Evolutionary conservation across 2,329 filamentous ascomycete genomes (phyloP), one percentile per base, ranked within the genome.

Genomic region (Periconia sp.): DNA sequence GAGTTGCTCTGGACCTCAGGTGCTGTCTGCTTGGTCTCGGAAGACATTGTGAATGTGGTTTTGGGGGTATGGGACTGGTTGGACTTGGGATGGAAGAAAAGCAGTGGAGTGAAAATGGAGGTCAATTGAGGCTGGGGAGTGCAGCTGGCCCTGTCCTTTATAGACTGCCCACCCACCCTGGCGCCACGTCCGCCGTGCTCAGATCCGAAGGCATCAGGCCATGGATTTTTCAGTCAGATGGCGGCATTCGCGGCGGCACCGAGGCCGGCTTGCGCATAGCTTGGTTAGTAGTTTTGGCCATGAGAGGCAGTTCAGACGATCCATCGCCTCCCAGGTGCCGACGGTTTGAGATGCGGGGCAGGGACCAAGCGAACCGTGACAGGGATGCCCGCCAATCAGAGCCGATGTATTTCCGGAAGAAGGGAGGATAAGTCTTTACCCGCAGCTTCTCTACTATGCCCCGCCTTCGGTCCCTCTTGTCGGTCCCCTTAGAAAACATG

Each of bases 401-500:
- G 3, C 6, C 2, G 1, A 1, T 8, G 27, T 19, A 42, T 45
- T 51, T 14, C 23, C n/a, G 69, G 69, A 59, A 60, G 58, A 72
- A 63, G 43, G 48, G 58, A 66, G 62, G 58, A 17, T 66, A 68
- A 53, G 49, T 54, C 11, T 48, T 68, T 52, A 55, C 63, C 62
- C 66, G 13, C 23, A 11, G 31, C 11, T 23, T 14, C 40, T 18
- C 52, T 45, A 49, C 41, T 45, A 30, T 57, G 58, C 66, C 68
- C 66, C 68, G 59, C 63, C 60, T 50, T 65, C 61, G 57, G 58
- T 52, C 54, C 53, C 47, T n/a, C 6, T 5, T 3, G 11, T 37
- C 33, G 33, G 33, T n/a, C 6, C 11, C 33, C 3, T 27, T 8
- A 27, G 5, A 8, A 27, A 27, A 37, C 11, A 37, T 14, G 33